phyloP scores from a whole-genome alignment of 768 basidiomycete species.

The Suillus spraguei region DNA sequence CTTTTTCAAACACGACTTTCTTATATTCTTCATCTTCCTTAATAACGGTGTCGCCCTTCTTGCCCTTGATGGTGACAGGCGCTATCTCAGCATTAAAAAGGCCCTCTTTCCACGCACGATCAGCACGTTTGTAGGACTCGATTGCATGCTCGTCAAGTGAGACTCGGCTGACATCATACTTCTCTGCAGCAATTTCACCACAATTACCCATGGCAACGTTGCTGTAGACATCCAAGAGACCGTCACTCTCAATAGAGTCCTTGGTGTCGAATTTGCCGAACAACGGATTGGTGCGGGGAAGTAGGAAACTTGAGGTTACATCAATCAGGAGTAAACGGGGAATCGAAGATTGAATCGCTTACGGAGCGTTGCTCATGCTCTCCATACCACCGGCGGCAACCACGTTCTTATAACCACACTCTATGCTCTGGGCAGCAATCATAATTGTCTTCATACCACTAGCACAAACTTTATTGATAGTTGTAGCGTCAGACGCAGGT shows the following conservation, averaged over 20 bases:
- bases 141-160: slow-evolving; percentile 90
- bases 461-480: slow-evolving; percentile 99
- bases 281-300: slow-evolving; percentile 76
- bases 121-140: slow-evolving; percentile 93
- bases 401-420: slow-evolving; percentile 80
- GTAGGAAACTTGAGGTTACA: slow-evolving; percentile 61
- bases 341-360: slow-evolving; percentile 38
- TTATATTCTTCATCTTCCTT: slow-evolving; percentile 98
- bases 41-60: slow-evolving; percentile 90
- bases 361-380: slow-evolving; percentile 99
- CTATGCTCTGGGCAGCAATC: slow-evolving; percentile 89
- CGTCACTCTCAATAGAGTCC: slow-evolving; percentile 90
- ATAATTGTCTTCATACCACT: slow-evolving; percentile 96
- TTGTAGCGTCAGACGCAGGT: slow-evolving; percentile 90
- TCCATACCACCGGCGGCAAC: slow-evolving; percentile 98
- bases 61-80: slow-evolving; percentile 88
- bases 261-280: slow-evolving; percentile 90
- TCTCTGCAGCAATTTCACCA: slow-evolving; percentile 83
- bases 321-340: slow-evolving; percentile 7
- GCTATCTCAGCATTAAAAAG: slow-evolving; percentile 87
- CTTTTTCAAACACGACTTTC: slow-evolving; percentile 92
- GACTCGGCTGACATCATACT: slow-evolving; percentile 83
- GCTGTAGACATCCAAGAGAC: slow-evolving; percentile 97
- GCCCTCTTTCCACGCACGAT: slow-evolving; percentile 86
- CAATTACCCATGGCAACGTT: slow-evolving; percentile 99